A percentile compares a stretch with the other conserved stretches of the same genome.
phyloP scores from a whole-genome alignment of 306 rosid genomes.

The Gleditsia sinensis region DNA sequence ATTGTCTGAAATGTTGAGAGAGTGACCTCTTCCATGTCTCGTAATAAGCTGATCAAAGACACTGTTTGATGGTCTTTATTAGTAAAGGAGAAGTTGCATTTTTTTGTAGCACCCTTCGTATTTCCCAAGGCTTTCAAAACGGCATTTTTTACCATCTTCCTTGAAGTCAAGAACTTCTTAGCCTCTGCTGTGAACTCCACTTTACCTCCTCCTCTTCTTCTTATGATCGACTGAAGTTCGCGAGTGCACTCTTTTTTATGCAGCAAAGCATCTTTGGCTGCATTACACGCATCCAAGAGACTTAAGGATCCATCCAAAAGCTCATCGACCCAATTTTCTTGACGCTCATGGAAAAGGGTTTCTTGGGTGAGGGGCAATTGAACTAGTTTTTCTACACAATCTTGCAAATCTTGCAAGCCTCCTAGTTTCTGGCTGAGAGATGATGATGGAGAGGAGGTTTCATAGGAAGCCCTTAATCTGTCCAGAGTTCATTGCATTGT shows the following conservation, averaged over 20 bases:
- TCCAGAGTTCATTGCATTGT: constrained; percentile 32
- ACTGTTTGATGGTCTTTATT: constrained; percentile 14
- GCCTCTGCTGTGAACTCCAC: constrained; percentile 3
- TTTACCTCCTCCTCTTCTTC: constrained; percentile 33
- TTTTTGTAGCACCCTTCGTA: constrained; percentile 16
- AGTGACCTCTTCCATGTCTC: constrained; percentile 29
- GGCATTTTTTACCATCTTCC: constrained; percentile 38
- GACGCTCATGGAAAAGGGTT: constrained; percentile 6
- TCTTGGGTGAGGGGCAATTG: constrained; percentile 24
- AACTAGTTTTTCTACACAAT: constrained; percentile 22
- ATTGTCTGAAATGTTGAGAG: background rate
- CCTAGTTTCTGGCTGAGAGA: constrained; percentile 19
- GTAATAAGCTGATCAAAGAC: constrained; percentile 7
- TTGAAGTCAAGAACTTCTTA: constrained; percentile 35
- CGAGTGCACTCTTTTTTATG: constrained; percentile 41
- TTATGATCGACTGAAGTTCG: constrained; percentile 35
- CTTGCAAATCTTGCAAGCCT: constrained; percentile 29
- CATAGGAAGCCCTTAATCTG: constrained; percentile 26
- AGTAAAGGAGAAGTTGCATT: constrained; percentile 1
- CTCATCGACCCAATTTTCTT: constrained; percentile 19
- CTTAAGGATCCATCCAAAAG: constrained; percentile 19
- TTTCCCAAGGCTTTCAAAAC: constrained; percentile 28
- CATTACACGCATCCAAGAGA: constrained; percentile 33
- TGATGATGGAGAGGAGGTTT: constrained; percentile 30
- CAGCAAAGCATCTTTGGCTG: constrained; percentile 34